A percentile compares a stretch with the other conserved stretches of the same genome.
Evolutionary conservation across 1,284 basidiomycete species (phyloP).

Genomic region (Leccinum insigne): DNA sequence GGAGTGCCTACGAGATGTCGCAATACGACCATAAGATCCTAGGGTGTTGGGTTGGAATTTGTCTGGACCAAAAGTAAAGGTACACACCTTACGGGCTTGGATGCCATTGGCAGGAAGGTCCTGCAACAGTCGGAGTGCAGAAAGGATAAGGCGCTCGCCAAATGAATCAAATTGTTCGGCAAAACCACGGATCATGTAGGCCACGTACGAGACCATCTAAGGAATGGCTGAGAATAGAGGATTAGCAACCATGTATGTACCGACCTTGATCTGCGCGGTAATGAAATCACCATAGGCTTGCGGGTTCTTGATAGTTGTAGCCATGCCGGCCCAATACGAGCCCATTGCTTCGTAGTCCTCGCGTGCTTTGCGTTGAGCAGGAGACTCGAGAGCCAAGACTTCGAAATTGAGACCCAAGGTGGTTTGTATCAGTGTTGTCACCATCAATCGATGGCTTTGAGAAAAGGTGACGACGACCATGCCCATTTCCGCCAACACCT

Average conservation of each 20-base stretch:
- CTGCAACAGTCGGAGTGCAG: conserved; percentile 86
- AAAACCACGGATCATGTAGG: conserved; percentile 83
- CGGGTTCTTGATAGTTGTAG: conserved; percentile 74
- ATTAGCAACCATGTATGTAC: not conserved
- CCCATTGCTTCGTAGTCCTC: conserved; percentile 79
- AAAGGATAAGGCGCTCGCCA: conserved; percentile 80
- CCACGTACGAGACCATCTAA: conserved; percentile 91
- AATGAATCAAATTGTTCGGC: conserved; percentile 76
- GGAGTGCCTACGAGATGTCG: conserved; percentile 88
- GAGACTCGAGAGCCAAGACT: conserved; percentile 78
- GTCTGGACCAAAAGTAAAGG: not conserved
- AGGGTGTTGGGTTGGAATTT: conserved; percentile 11
- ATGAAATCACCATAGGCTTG: conserved; percentile 88
- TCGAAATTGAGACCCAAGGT: conserved; percentile 79
- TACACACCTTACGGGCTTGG: conserved; percentile 70
- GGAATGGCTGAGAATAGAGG: conserved; percentile 8
- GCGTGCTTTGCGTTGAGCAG: conserved; percentile 85
- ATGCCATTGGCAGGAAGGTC: conserved; percentile 92
- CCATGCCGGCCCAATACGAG: conserved; percentile 82
- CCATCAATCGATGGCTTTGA: conserved; percentile 74
- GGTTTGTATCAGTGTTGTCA: conserved; percentile 70
- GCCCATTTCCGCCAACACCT: conserved; percentile 93
- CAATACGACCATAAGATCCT: conserved; percentile 94
- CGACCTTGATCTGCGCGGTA: conserved; percentile 90
- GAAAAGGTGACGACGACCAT: conserved; percentile 93